Evolutionary conservation across 2,329 filamentous ascomycete genomes (phyloP).

Genomic region (Periconia sp.): DNA sequence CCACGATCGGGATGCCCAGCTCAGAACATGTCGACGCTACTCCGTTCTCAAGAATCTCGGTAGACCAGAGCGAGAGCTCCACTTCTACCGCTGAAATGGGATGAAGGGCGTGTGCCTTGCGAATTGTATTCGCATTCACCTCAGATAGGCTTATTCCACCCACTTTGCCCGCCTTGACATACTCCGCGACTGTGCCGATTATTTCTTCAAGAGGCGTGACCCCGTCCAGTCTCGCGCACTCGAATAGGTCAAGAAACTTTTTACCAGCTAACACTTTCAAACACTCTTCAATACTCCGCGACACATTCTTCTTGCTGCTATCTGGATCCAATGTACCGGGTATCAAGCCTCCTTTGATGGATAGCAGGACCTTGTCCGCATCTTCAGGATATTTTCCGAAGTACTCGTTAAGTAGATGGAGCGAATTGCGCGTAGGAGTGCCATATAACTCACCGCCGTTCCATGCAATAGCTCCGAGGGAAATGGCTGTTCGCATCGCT

Average conservation of each 20-base stretch:
- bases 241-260: slow-evolving; percentile 57
- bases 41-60: slow-evolving; percentile 64
- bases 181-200: slow-evolving; percentile 48
- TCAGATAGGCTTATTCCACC: slow-evolving; percentile 56
- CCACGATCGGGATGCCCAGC: slow-evolving; percentile 70
- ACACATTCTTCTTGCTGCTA: slow-evolving; percentile 49
- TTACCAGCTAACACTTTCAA: slow-evolving; percentile 53
- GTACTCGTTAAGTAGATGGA: slow-evolving; percentile 58
- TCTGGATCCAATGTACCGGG: slow-evolving; percentile 45
- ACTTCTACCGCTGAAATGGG: slow-evolving; percentile 66
- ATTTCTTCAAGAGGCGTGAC: slow-evolving; percentile 54
- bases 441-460: slow-evolving; percentile 60
- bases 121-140: slow-evolving; percentile 53
- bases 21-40: slow-evolving; percentile 64
- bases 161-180: slow-evolving; percentile 50
- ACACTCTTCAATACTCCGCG: slow-evolving; percentile 54
- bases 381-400: slow-evolving; percentile 60
- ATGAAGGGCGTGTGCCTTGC: slow-evolving; percentile 58
- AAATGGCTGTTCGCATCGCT: slow-evolving; percentile 53
- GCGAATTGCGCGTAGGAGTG: slow-evolving; percentile 51
- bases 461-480: slow-evolving; percentile 54
- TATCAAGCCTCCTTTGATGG: slow-evolving; percentile 56
- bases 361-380: slow-evolving; percentile 56
- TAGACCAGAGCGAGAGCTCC: slow-evolving; percentile 64
- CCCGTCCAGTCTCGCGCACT: slow-evolving; percentile 53